Conservation (phyloP, 345 rosid genomes). For the Turritis glabra region DNA sequence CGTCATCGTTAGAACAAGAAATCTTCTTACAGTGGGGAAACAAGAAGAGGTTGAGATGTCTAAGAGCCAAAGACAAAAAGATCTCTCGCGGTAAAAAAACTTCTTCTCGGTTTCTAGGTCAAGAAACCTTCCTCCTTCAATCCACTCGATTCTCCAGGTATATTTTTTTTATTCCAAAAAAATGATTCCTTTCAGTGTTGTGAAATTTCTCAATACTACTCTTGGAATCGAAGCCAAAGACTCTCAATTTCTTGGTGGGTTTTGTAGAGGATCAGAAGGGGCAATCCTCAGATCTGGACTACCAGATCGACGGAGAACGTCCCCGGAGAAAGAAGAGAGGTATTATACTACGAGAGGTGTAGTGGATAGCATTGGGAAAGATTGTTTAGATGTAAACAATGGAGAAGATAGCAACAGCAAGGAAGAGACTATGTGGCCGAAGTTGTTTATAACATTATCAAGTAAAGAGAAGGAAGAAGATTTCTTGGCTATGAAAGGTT, state of each 20-base stretch:
- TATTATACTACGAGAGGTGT: constrained; percentile 80
- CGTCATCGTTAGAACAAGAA: constrained; percentile 44
- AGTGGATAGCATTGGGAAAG: constrained; percentile 60
- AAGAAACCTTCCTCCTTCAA: constrained; percentile 46
- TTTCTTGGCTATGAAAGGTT: constrained; percentile 94
- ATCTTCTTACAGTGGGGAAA: constrained; percentile 84
- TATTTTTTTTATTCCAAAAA: neutral
- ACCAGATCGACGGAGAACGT: constrained; percentile 46
- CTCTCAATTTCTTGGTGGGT: neutral
- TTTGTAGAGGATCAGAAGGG: constrained; percentile 47
- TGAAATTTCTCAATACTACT: neutral
- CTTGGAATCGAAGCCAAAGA: neutral
- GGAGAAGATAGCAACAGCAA: constrained; percentile 48
- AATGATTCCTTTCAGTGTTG: neutral
- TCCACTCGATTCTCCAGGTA: constrained; percentile 36
- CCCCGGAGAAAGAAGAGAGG: constrained; percentile 77
- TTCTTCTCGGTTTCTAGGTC: constrained; percentile 42
- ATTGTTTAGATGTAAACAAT: constrained; percentile 45
- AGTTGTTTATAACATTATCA: constrained; percentile 60
- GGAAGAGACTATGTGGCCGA: constrained; percentile 63
- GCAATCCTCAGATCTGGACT: constrained; percentile 44
- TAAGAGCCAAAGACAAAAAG: constrained; percentile 60
- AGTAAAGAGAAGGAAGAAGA: constrained; percentile 94
- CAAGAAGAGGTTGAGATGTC: constrained; percentile 79
- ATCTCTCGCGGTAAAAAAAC: constrained; percentile 47